These are phyloP conservation scores for Penicillium decumbens DNA, from an alignment of 2,329 filamentous ascomycete species.

Conservation along the genomic window DNA sequence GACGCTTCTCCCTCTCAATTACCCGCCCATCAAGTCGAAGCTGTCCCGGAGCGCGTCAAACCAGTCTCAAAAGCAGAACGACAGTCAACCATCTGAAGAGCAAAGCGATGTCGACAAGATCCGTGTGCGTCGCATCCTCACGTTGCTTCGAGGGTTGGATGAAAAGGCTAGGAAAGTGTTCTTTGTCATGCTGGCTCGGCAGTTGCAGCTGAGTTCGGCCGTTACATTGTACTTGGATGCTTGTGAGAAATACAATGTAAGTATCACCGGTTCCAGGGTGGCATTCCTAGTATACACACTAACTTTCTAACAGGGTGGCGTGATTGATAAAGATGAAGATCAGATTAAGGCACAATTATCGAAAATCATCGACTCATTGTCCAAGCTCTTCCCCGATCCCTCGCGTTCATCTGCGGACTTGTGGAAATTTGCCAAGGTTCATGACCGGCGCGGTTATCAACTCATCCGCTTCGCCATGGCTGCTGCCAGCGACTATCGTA, in stretches of 20 bases:
- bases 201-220: constrained; percentile 67
- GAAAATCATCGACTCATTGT: constrained; percentile 67
- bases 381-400: constrained; percentile 71
- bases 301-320: constrained; percentile 55
- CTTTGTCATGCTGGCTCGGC: constrained; percentile 76
- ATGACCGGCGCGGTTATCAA: constrained; percentile 86
- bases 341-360: constrained; percentile 65
- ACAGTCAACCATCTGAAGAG: constrained; percentile 32
- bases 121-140: constrained; percentile 75
- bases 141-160: constrained; percentile 75
- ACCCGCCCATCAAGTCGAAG: constrained; percentile 64
- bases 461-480: constrained; percentile 81
- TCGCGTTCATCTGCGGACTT: constrained; percentile 69
- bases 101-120: constrained; percentile 55
- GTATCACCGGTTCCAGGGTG: constrained; percentile 4
- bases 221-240: constrained; percentile 71
- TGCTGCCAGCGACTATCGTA: constrained; percentile 85
- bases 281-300: neutral
- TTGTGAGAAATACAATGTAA: constrained; percentile 78
- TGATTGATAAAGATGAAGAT: constrained; percentile 64
- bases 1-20: constrained; percentile 80
- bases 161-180: constrained; percentile 77
- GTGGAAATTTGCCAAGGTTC: constrained; percentile 82
- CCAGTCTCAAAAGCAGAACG: constrained; percentile 53
- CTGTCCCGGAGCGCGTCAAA: constrained; percentile 44